Evolutionary conservation across 2,329 filamentous ascomycete genomes (phyloP), one percentile per base, ranked within the genome.

Genomic region (Triangularia setosa): DNA sequence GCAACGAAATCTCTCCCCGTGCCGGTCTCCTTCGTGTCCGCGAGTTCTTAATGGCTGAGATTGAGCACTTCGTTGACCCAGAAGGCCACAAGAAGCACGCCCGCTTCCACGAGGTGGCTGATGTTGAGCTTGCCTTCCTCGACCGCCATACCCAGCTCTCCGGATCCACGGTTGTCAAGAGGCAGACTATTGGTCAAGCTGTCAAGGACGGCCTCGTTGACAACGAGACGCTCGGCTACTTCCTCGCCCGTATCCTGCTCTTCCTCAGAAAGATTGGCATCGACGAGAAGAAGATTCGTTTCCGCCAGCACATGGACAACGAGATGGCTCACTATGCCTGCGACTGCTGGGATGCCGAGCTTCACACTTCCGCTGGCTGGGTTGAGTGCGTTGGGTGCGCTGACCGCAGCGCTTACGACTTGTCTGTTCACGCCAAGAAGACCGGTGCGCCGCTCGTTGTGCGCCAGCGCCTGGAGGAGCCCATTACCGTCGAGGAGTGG

Each of bases 1-100:
- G 95, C 73, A 99, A 99, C 76, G 95, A 99, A 76, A 97, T 99
- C 72, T 97, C 95, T 0, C 95, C 95, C 9, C 87, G 95, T 63
- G 87, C 92, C 68, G 95, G 95, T 79, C 87, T 99, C 48, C 81
- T 99, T 64, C 90, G 95, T 72, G 95, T 99, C 53, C 91, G 95
- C 72, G 95, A 99, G 78, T 98, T 99, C 80, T 80, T 97, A 72
- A 98, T 99, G 95, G 95, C 94, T 24, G 95, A 99, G 80, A 97
- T 99, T 72, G 95, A 99, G 81, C 95, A 99, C 78, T 99, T 92
- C 75, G 95, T 99, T 70, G 95, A 99, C 73, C 95, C 95, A 11
- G 84, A 95, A 73, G 88, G 92, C 74, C 92, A 93, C 79, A 99
- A 99, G 87, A 96, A 95, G 80, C 95, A 99, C 77, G 80, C 84